A percentile compares a stretch with the other conserved stretches of the same genome.
Conservation (phyloP, 768 basidiomycete genomes). For the Collybiopsis luxurians region DNA sequence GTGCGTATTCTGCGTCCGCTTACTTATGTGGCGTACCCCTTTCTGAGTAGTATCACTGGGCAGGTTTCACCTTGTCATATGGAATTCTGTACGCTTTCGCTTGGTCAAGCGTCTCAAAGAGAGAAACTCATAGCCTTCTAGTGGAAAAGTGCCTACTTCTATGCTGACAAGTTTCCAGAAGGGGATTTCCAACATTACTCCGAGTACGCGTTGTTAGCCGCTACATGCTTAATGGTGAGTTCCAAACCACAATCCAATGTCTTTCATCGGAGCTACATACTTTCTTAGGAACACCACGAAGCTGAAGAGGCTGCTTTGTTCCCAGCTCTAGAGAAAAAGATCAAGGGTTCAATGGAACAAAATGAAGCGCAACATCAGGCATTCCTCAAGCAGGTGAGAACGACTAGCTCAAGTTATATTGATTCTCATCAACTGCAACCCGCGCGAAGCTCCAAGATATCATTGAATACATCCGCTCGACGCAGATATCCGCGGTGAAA, state of each 20-base stretch:
- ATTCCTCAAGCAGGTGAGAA: constrained; percentile 7
- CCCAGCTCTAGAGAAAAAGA: constrained; percentile 8
- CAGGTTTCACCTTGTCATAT: constrained; percentile 12
- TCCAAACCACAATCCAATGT: neutral
- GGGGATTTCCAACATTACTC: constrained; percentile 10
- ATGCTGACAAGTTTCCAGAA: constrained; percentile 11
- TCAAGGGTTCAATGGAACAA: constrained; percentile 9
- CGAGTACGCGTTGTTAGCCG: constrained; percentile 9
- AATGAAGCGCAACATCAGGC: constrained; percentile 13
- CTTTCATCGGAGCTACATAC: neutral
- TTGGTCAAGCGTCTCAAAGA: neutral
- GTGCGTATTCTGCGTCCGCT: neutral
- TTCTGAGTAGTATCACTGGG: neutral
- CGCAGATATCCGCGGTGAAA: neutral
- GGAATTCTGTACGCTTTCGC: constrained; percentile 10
- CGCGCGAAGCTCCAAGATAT: constrained; percentile 3
- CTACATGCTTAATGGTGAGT: constrained; percentile 7
- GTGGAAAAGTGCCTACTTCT: constrained; percentile 15
- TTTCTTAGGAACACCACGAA: constrained; percentile 10
- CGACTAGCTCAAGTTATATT: neutral
- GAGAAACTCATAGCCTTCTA: neutral
- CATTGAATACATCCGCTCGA: constrained; percentile 6
- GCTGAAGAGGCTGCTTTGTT: constrained; percentile 11
- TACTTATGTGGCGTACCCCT: neutral
- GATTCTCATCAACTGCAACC: neutral